Percentiles rank a stretch among this genome's conserved stretches.
Conservation (phyloP, 1,284 basidiomycete species). For the Megacollybia platyphylla region DNA sequence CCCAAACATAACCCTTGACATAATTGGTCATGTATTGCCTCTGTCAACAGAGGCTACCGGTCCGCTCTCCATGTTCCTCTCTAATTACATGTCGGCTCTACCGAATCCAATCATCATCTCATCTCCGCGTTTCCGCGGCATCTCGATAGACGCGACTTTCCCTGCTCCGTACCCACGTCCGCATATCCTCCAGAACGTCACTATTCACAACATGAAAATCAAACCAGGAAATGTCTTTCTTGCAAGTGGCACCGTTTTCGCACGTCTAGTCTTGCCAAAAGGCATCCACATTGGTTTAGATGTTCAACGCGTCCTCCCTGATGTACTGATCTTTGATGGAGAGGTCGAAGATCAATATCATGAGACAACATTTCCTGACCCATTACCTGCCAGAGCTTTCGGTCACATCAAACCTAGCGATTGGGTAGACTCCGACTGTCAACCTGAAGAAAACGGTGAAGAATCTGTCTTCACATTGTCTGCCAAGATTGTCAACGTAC, state of each 20-base stretch:
- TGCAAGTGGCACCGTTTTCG: conserved; percentile 56
- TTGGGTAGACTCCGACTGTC: conserved; percentile 49
- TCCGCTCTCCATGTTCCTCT: conserved; percentile 45
- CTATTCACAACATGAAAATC: conserved; percentile 63
- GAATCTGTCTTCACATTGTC: conserved; percentile 43
- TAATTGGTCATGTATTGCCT: conserved; percentile 49
- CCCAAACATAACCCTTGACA: conserved; percentile 50
- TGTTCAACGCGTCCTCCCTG: conserved; percentile 53
- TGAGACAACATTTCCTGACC: conserved; percentile 38
- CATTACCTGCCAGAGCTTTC: conserved; percentile 58
- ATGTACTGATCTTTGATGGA: conserved; percentile 57
- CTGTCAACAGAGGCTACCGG: conserved; percentile 29
- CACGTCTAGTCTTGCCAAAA: conserved; percentile 47
- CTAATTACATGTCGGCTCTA: conserved; percentile 44
- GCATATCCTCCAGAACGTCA: conserved; percentile 52
- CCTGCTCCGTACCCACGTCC: conserved; percentile 48
- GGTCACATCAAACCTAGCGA: conserved; percentile 56
- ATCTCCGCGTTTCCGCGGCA: conserved; percentile 34
- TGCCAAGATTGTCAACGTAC: conserved; percentile 57
- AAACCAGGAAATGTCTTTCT: conserved; percentile 39
- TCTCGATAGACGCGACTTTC: conserved; percentile 38
- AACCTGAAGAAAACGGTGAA: conserved; percentile 26
- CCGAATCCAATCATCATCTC: conserved; percentile 46
- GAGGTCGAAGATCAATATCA: conserved; percentile 20
- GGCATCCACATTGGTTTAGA: conserved; percentile 52